Percentiles rank a stretch among this genome's conserved stretches.
These are phyloP conservation scores for Colletotrichum cuscutae DNA, from an alignment of 2,329 filamentous ascomycete species.

Conservation along the genomic window DNA sequence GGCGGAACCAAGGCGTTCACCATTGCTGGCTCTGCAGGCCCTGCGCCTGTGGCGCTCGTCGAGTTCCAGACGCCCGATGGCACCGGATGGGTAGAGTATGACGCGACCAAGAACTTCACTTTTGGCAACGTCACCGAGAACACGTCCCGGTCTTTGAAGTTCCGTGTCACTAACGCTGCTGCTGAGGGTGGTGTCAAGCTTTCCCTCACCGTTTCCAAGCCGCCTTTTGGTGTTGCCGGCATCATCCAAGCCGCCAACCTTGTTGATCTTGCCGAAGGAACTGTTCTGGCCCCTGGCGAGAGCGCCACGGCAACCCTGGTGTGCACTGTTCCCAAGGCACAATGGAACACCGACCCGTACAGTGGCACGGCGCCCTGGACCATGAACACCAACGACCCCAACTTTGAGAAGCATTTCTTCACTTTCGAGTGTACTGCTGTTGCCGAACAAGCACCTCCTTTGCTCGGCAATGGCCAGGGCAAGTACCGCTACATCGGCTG, in stretches of 20 bases:
- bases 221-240: conserved; percentile 65
- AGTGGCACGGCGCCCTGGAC: conserved; percentile 62
- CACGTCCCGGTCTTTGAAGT: conserved; percentile 55
- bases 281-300: conserved; percentile 57
- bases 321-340: conserved; percentile 65
- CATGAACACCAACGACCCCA: conserved; percentile 66
- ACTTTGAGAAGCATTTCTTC: conserved; percentile 61
- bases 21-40: conserved; percentile 60
- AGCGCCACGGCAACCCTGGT: conserved; percentile 62
- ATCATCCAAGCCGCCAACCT: conserved; percentile 65
- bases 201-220: conserved; percentile 69
- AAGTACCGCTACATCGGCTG: conserved; percentile 65
- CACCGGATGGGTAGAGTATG: conserved; percentile 59
- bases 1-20: conserved; percentile 61
- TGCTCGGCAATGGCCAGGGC: conserved; percentile 54
- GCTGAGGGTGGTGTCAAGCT: conserved; percentile 55
- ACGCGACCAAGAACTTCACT: conserved; percentile 54
- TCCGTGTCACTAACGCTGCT: conserved; percentile 65
- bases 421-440: conserved; percentile 63
- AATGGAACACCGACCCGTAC: conserved; percentile 66
- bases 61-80: conserved; percentile 66
- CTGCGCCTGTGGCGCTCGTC: conserved; percentile 58
- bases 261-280: conserved; percentile 68
- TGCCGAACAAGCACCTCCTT: conserved; percentile 62
- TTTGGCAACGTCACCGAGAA: conserved; percentile 68